Evolutionary conservation across 1,284 basidiomycete genomes (phyloP), one percentile per base, ranked within the genome.

Genomic region (Boletus hoseneyae): DNA sequence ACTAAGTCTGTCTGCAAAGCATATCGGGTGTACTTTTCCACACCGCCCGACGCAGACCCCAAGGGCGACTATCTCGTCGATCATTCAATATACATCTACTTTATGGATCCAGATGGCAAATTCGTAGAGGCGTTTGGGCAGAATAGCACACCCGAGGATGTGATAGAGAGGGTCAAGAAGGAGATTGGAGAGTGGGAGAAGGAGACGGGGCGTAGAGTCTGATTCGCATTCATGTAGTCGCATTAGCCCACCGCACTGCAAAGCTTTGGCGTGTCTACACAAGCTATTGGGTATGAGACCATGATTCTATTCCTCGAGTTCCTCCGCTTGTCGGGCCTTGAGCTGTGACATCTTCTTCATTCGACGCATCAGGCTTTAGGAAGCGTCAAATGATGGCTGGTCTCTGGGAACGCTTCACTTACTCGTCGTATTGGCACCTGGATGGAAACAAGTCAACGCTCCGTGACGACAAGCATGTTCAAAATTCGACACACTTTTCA

Each of bases 51-150:
- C 61, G 92, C 95, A 6, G 83, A 90, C 62, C 83, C 95, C 0
- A 82, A 76, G 16, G 85, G 83, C 45, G 96, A 99, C 74, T 99
- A 99, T 68, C 81, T 99, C 45, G 96, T 99, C 29, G 94, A 97
- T 70, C 94, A 97, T 71, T 87, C 87, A 45, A 97, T 97, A 67
- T 98, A 95, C 69, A 93, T 99, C 66, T 99, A 99, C 71, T 80
- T 99, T 32, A 97, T 99, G 94, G 94, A 98, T 65, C 96, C 97
- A 1, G 72, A 85, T 8, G 96, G 96, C 16, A 80, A 89, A 64
- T 99, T 98, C 60, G 93, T 98, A 2, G 95, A 99, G 62, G 96
- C 97, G 3, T 98, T 98, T 67, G 97, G 96, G 11, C 93, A 97
- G 73, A 80, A 78, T 47, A 85, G 80, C 47, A 80, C 79, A 1